Evolutionary conservation across 495 filamentous ascomycete genomes (phyloP), one percentile per base, ranked within the genome.

Genomic region (Sabuloglossum arenarium): DNA sequence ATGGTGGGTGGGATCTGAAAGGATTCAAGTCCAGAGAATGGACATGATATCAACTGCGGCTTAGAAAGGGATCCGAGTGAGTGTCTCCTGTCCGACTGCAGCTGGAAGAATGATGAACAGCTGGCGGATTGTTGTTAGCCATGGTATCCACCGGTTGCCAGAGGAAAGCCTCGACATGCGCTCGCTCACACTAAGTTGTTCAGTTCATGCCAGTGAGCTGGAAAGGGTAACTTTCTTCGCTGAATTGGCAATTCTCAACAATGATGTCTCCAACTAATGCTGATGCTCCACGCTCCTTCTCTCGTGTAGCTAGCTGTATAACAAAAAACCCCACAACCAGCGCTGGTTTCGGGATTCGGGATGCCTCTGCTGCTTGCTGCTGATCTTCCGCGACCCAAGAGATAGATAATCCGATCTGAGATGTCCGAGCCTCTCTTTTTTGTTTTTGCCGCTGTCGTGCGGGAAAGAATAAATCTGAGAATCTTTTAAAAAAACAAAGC

Each of bases 101-200:
- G 45, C 45, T 28, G 21, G 23, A n/a, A n/a, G n/a, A 24, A n/a
- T 28, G 45, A 49, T 25, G 45, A 49, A 49, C 45, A 49, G 45
- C 45, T 49, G 45, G 45, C 45, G 45, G 45, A 16, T 49, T 49
- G 45, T 49, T 49, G 45, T 49, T 49, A 49, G 45, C 45, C 45
- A 49, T 49, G 45, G 45, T 49, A 24, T 49, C 21, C 45, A 49
- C 45, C 45, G 45, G 45, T 10, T 24, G 21, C 45, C 34, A 39
- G 34, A 28, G 21, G 21, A 24, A 25, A 28, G 45, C 45, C 45
- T 49, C 45, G 45, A 49, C 34, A 49, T n/a, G 45, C 45, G 45
- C 25, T 49, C 45, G 45, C 45, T 49, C 45, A 49, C 45, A 49
- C 45, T 49, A 49, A 8, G 45, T 25, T 49, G 45, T 49, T 25